Evolutionary conservation across 2,329 filamentous ascomycete species (phyloP).

Genomic region (Cercospora brassicicola): DNA sequence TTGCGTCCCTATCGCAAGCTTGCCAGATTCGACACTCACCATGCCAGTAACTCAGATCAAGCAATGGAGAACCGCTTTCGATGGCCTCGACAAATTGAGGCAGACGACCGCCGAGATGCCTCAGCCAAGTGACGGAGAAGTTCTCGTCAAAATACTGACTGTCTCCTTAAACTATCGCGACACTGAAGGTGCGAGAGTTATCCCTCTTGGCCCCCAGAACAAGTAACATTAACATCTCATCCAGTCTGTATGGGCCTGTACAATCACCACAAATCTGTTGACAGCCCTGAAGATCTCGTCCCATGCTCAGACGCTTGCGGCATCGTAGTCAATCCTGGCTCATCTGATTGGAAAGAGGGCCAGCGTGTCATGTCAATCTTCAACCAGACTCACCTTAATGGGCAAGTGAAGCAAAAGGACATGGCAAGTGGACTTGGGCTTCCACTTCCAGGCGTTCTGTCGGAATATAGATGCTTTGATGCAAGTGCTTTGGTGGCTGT

Average conservation of each 20-base stretch:
- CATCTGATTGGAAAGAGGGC: slow-evolving; percentile 54
- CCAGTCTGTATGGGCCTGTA: slow-evolving; percentile 66
- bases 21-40: not conserved
- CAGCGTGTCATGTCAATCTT: slow-evolving; percentile 69
- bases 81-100: slow-evolving; percentile 46
- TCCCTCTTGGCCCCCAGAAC: no score
- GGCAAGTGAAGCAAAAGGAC: slow-evolving; percentile 59
- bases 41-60: slow-evolving; percentile 18
- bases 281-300: slow-evolving; percentile 51
- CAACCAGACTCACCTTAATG: slow-evolving; percentile 56
- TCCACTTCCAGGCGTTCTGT: slow-evolving; percentile 59
- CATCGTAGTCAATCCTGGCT: slow-evolving; percentile 54
- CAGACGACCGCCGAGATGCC: slow-evolving; percentile 40
- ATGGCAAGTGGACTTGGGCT: slow-evolving; percentile 61
- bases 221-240: not conserved
- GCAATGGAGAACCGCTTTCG: slow-evolving; percentile 45
- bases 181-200: slow-evolving; percentile 42
- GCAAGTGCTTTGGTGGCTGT: slow-evolving; percentile 57
- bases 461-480: slow-evolving; percentile 61
- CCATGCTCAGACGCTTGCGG: slow-evolving; percentile 73
- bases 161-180: slow-evolving; percentile 58
- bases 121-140: slow-evolving; percentile 44
- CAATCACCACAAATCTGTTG: slow-evolving; percentile 61
- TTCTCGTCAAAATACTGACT: slow-evolving; percentile 54
- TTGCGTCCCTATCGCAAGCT: not conserved